Percentiles rank a stretch among this genome's conserved stretches.
These are phyloP conservation scores for Leptographium procerum DNA, from an alignment of 2,329 filamentous ascomycete genomes.

Conservation along the genomic window DNA sequence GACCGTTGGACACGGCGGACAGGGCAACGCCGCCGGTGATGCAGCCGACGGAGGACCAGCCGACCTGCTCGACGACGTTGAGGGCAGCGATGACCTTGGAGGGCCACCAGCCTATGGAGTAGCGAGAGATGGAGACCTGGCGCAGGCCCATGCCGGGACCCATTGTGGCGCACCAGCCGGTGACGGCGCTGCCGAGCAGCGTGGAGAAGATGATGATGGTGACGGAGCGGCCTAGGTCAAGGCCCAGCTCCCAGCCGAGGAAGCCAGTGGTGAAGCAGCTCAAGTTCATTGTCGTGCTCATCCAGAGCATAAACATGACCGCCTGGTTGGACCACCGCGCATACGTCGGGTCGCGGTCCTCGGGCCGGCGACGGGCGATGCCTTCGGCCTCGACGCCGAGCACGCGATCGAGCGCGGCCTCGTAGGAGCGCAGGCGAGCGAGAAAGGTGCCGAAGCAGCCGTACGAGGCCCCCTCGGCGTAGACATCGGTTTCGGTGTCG, in stretches of 20 bases:
- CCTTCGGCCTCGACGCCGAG: conserved; percentile 37
- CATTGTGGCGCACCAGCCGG: conserved; percentile 38
- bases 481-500: background rate
- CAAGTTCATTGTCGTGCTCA: conserved; percentile 37
- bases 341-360: conserved; percentile 27
- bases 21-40: conserved; percentile 40
- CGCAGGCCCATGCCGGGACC: conserved; percentile 37
- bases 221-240: conserved; percentile 31
- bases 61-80: conserved; percentile 37
- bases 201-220: conserved; percentile 34
- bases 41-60: conserved; percentile 38
- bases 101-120: conserved; percentile 39
- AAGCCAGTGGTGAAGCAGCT: conserved; percentile 41
- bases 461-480: conserved; percentile 8
- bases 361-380: conserved; percentile 31
- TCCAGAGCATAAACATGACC: conserved; percentile 41
- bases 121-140: conserved; percentile 38
- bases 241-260: conserved; percentile 35
- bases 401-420: conserved; percentile 31
- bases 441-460: conserved; percentile 18
- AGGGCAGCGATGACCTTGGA: conserved; percentile 37
- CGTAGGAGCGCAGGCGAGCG: conserved; percentile 26
- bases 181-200: conserved; percentile 29
- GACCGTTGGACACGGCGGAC: conserved; percentile 31
- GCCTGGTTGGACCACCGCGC: conserved; percentile 27